phyloP scores from a whole-genome alignment of 306 rosid species.

The Albizia julibrissin region DNA sequence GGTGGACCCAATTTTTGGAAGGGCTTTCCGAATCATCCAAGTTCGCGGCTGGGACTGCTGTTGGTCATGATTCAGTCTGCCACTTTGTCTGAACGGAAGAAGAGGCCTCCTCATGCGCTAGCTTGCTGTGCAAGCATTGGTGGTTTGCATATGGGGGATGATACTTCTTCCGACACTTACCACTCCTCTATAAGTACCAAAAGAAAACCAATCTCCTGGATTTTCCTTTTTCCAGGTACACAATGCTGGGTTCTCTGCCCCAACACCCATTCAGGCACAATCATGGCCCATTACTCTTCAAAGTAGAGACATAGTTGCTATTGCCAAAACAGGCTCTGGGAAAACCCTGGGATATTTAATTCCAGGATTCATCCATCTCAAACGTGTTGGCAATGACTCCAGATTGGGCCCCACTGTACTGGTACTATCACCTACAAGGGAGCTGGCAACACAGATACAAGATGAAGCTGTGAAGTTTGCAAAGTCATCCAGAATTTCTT shows the following conservation, averaged over 20 bases:
- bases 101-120: constrained; percentile 98
- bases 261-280: constrained; percentile 99
- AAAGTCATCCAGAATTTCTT: constrained; percentile 79
- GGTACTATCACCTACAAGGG: constrained; percentile 97
- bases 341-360: constrained; percentile 95
- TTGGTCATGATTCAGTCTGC: constrained; percentile 98
- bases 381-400: constrained; percentile 69
- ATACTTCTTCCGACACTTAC: constrained; percentile 90
- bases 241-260: constrained; percentile 94
- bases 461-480: constrained; percentile 97
- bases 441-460: constrained; percentile 95
- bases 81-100: constrained; percentile 92
- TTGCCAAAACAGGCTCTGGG: constrained; percentile 99
- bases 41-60: constrained; percentile 94
- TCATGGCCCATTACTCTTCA: constrained; percentile 99
- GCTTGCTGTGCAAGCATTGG: constrained; percentile 97
- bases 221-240: constrained; percentile 92
- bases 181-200: constrained; percentile 58
- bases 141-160: constrained; percentile 87
- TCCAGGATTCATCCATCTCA: constrained; percentile 89
- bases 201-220: constrained; percentile 62
- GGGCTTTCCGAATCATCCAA: constrained; percentile 98
- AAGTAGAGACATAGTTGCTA: constrained; percentile 93
- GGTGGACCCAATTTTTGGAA: constrained; percentile 91
- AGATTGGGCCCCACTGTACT: constrained; percentile 79